Evolutionary conservation across 208 protist genomes (phyloP).

Genomic region (Crithidia sp.): DNA sequence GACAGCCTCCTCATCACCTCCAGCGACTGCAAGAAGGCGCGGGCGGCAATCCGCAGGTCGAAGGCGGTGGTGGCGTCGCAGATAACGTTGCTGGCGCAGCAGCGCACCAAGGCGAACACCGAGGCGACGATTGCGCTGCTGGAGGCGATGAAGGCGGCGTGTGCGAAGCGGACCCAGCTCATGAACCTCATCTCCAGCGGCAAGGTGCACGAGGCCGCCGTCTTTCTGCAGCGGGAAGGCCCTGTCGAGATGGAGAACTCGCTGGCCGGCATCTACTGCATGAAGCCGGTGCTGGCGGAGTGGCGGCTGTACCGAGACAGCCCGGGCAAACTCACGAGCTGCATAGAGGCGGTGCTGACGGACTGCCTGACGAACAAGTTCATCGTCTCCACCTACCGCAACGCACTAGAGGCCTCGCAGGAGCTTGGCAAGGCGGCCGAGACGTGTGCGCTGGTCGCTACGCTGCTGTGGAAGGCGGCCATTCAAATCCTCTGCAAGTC

Average conservation of each 20-base stretch:
- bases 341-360: constrained; percentile 58
- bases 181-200: constrained; percentile 63
- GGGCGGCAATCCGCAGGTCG: constrained; percentile 63
- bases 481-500: constrained; percentile 76
- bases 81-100: constrained; percentile 60
- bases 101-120: constrained; percentile 61
- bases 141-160: constrained; percentile 66
- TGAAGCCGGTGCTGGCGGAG: constrained; percentile 70
- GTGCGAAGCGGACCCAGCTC: constrained; percentile 66
- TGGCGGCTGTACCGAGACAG: constrained; percentile 72
- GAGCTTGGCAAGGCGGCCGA: constrained; percentile 35
- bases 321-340: constrained; percentile 39
- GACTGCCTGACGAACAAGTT: constrained; percentile 78
- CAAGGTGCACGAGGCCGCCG: constrained; percentile 67
- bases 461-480: constrained; percentile 70
- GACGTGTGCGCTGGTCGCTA: constrained; percentile 51
- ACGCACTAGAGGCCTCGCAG: constrained; percentile 60
- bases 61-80: constrained; percentile 61
- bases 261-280: constrained; percentile 57
- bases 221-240: constrained; percentile 55
- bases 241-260: constrained; percentile 57
- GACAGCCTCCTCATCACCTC: constrained; percentile 79
- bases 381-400: constrained; percentile 71
- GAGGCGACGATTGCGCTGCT: constrained; percentile 50
- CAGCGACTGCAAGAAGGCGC: constrained; percentile 83